Evolutionary conservation across 768 basidiomycete species (phyloP), one percentile per base, ranked within the genome.

Genomic region (Mrakia gelida): DNA sequence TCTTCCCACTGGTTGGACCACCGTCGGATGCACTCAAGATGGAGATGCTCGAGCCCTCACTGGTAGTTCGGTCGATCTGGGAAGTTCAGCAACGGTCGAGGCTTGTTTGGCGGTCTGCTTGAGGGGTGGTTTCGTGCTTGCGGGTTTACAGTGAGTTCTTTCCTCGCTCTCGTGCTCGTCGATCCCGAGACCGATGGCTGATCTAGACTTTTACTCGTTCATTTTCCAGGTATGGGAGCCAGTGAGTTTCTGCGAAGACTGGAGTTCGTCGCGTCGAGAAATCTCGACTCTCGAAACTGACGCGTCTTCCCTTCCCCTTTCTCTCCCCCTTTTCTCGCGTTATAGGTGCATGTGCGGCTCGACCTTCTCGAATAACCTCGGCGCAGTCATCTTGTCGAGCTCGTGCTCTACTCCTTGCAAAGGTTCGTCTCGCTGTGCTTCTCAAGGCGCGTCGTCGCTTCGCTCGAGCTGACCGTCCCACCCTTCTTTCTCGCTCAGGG

Each of bases 1-100:
- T 70, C 34, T 34, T 70, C 34, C 34, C 34, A 38, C 67, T 11
- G 71, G 71, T 1, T 72, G 71, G 71, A 32, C 26, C 15, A 28
- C 71, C n/a, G 45, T 52, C 71, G 71, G 71, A 72, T 72, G 71
- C 71, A 56, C 52, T 2, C 41, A 30, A 23, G 71, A 72, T 10
- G 71, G 71, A 54, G 23, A 26, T 7, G 71, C 52, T 15, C 26
- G 71, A 49, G 52, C 71, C 8, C 49, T 72, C n/a, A 72, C 71
- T 30, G 71, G 52, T 6, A 45, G 43, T 28, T 52, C 26, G 11
- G 26, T 30, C 15, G 67, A 70, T 41, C 67, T 70, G 2, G 67
- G 67, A 21, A n/a, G 7, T 3, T 41, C 67, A 18, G 67, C 67
- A 3, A 72, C 71, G 15, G 49, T 72, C 21, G n/a, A 38, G 13